These are phyloP conservation scores for Endotrypanum monterogeii DNA, from an alignment of 208 protist genomes.

Conservation along the genomic window DNA sequence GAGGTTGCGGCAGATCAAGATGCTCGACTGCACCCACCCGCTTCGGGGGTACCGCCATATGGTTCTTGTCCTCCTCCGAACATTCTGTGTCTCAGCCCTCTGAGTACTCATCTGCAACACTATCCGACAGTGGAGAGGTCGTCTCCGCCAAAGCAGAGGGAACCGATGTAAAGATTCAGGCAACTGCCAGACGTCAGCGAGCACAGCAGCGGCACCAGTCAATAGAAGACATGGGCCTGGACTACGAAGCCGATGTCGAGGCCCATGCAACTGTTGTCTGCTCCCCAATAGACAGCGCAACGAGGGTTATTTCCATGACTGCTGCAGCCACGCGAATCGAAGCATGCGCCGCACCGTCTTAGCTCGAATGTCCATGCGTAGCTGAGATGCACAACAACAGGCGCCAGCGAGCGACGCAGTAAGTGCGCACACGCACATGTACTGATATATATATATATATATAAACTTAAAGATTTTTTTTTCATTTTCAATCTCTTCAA, in stretches of 20 bases:
- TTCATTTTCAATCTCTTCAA: too few species aligned
- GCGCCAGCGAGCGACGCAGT: too few species aligned
- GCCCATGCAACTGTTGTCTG: background rate
- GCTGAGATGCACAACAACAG: too few species aligned
- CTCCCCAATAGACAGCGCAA: too few species aligned
- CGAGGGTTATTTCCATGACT: too few species aligned
- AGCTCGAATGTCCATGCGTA: too few species aligned
- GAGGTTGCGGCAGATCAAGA: background rate
- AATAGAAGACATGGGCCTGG: background rate
- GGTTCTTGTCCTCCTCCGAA: background rate
- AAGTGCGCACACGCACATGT: too few species aligned
- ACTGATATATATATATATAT: too few species aligned
- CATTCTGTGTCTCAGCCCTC: background rate
- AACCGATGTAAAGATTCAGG: background rate
- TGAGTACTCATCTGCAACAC: background rate
- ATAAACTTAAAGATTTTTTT: too few species aligned
- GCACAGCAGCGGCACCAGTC: background rate
- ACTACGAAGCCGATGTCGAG: background rate
- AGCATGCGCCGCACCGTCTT: too few species aligned
- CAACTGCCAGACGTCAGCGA: background rate
- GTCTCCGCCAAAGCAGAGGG: background rate
- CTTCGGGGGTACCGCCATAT: background rate
- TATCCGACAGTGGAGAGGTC: background rate
- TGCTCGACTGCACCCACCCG: background rate
- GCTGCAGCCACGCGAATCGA: background rate